Evolutionary conservation across 2,329 filamentous ascomycete species (phyloP).

Genomic region (Exophiala phaeomuriformis): DNA sequence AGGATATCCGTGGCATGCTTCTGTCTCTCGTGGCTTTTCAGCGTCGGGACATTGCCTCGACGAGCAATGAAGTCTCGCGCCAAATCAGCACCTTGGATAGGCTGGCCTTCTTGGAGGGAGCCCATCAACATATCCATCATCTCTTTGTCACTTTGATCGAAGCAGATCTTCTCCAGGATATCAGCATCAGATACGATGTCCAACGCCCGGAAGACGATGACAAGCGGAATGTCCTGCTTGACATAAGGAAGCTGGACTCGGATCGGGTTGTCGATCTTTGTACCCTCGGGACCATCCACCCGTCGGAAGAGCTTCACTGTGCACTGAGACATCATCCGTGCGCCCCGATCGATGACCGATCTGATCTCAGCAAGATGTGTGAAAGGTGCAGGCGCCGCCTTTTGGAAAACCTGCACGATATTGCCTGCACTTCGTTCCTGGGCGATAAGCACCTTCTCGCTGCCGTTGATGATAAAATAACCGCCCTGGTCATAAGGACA

Average conservation of each 20-base stretch:
- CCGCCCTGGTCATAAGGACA: slow-evolving; percentile 97
- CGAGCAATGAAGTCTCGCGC: slow-evolving; percentile 94
- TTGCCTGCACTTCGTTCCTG: slow-evolving; percentile 97
- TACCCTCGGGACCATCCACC: slow-evolving; percentile 58
- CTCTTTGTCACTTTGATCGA: slow-evolving; percentile 86
- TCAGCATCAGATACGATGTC: slow-evolving; percentile 97
- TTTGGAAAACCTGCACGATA: slow-evolving; percentile 98
- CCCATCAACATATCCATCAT: slow-evolving; percentile 98
- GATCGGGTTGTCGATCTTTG: slow-evolving; percentile 44
- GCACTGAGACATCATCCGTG: slow-evolving; percentile 85
- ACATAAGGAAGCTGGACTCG: slow-evolving; percentile 89
- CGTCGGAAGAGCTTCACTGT: slow-evolving; percentile 85
- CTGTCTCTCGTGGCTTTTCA: slow-evolving; percentile 75
- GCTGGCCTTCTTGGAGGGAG: slow-evolving; percentile 93
- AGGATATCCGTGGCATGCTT: slow-evolving; percentile 89
- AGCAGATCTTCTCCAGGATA: slow-evolving; percentile 95
- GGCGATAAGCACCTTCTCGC: slow-evolving; percentile 95
- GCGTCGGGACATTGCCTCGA: slow-evolving; percentile 65
- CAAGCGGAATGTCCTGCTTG: slow-evolving; percentile 87
- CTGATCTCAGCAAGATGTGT: slow-evolving; percentile 93
- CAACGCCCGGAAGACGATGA: slow-evolving; percentile 88
- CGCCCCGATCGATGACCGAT: slow-evolving; percentile 93
- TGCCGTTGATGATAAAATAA: slow-evolving; percentile 99
- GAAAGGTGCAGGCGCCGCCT: slow-evolving; percentile 83
- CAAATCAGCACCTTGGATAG: slow-evolving; percentile 89